Evolutionary conservation across 2,329 filamentous ascomycete genomes (phyloP).

Genomic region (Xenoacremonium recifei): DNA sequence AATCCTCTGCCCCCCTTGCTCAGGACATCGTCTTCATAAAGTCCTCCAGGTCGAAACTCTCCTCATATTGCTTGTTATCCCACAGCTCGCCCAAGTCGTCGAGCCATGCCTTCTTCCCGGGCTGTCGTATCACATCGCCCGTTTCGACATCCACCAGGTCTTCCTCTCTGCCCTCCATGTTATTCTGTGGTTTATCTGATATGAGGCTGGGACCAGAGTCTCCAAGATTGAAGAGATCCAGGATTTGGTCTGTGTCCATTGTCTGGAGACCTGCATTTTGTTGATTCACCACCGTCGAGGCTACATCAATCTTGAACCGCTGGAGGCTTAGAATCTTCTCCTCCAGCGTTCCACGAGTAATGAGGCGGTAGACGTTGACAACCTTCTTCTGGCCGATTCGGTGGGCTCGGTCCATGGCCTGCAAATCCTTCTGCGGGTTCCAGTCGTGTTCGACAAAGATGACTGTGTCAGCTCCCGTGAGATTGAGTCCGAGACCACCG

Average conservation of each 20-base stretch:
- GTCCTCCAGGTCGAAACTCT: conserved; percentile 93
- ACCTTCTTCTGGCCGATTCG: conserved; percentile 99
- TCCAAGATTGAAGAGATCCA: conserved; percentile 91
- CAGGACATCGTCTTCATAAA: conserved; percentile 92
- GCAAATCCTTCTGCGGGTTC: conserved; percentile 98
- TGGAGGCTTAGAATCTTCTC: conserved; percentile 98
- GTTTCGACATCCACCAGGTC: conserved; percentile 93
- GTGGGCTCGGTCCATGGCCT: conserved; percentile 98
- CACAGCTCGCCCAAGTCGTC: conserved; percentile 95
- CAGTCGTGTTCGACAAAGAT: conserved; percentile 99
- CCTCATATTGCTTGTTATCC: conserved; percentile 97
- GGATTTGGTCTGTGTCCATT: conserved; percentile 98
- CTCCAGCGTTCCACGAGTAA: conserved; percentile 92
- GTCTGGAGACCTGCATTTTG: conserved; percentile 92
- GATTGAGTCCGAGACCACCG: conserved; percentile 88
- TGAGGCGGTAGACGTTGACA: conserved; percentile 95
- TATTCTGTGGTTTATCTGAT: conserved; percentile 57
- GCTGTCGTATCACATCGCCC: conserved; percentile 88
- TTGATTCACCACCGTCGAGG: conserved; percentile 96
- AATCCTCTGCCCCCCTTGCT: no score
- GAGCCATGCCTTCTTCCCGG: conserved; percentile 93
- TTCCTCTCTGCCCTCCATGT: conserved; percentile 64
- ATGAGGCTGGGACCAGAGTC: conserved; percentile 70
- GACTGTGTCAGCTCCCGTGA: conserved; percentile 96
- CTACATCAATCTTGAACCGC: conserved; percentile 99